phyloP scores from a whole-genome alignment of 495 filamentous ascomycete genomes.

The Penicillium turbatum region DNA sequence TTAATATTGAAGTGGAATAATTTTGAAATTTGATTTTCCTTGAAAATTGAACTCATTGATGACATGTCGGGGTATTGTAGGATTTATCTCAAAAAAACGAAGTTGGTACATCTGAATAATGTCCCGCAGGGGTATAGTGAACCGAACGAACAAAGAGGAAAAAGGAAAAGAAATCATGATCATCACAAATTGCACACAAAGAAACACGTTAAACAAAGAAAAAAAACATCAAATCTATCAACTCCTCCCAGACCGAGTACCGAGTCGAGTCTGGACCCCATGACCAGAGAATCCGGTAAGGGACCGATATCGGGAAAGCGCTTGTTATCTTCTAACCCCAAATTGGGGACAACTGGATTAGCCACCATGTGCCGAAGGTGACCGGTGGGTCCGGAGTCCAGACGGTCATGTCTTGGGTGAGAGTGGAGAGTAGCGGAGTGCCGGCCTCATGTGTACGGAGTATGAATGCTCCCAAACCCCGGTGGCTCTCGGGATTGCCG shows the following conservation, averaged over 20 bases:
- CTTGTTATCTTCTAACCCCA: background rate
- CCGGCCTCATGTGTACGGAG: background rate
- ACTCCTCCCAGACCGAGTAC: background rate
- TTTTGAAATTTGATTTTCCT: background rate
- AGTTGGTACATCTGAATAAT: background rate
- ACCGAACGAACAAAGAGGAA: background rate
- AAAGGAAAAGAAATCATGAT: background rate
- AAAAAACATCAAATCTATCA: background rate
- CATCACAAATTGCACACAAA: background rate
- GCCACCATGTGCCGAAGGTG: background rate
- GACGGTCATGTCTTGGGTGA: background rate
- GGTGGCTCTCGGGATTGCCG: constrained; percentile 1
- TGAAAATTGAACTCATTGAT: background rate
- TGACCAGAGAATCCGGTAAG: background rate
- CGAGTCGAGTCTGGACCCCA: too few species aligned
- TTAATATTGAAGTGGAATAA: background rate
- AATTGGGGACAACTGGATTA: background rate
- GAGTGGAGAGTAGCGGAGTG: background rate
- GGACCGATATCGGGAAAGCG: background rate
- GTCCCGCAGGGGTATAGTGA: constrained; percentile 1
- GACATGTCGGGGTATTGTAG: background rate
- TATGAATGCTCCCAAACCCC: background rate
- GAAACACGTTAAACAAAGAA: background rate
- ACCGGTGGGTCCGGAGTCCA: background rate
- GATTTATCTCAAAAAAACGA: background rate